A percentile compares a stretch with the other conserved stretches of the same genome.
phyloP scores from a whole-genome alignment of 768 basidiomycete species.

The Collybia mongolica region DNA sequence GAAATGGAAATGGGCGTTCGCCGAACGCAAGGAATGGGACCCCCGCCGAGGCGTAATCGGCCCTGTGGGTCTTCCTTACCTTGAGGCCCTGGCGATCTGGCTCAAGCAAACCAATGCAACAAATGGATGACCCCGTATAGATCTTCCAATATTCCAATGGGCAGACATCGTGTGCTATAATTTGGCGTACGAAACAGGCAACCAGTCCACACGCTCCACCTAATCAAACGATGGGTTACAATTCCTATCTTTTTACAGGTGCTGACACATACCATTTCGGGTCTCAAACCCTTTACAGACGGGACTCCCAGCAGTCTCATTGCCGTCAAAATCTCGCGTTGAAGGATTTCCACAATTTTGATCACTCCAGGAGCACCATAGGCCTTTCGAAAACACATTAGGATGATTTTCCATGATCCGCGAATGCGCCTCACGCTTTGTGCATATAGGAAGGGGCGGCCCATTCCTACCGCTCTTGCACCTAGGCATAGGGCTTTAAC shows the following conservation, averaged over 20 bases:
- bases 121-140: too few species aligned
- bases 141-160: background rate
- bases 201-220: constrained; percentile 71
- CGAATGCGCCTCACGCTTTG: constrained; percentile 58
- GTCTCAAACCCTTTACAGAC: constrained; percentile 61
- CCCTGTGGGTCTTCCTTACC: too few species aligned
- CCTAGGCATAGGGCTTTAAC: constrained; percentile 90
- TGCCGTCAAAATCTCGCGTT: constrained; percentile 73
- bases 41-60: too few species aligned
- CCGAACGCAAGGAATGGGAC: too few species aligned
- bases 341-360: constrained; percentile 64
- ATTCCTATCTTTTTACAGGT: background rate
- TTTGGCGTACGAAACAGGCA: constrained; percentile 37
- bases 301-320: constrained; percentile 78
- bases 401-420: background rate
- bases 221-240: constrained; percentile 18
- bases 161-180: constrained; percentile 20
- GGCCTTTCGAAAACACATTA: constrained; percentile 42
- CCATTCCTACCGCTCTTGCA: constrained; percentile 83
- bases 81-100: too few species aligned
- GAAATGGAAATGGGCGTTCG: too few species aligned
- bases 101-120: too few species aligned
- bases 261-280: constrained; percentile 61
- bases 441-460: constrained; percentile 83
- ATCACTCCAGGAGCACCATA: constrained; percentile 73